Evolutionary conservation across 768 basidiomycete genomes (phyloP), one percentile per base, ranked within the genome.

Genomic region (Sporobolomyces roseus): DNA sequence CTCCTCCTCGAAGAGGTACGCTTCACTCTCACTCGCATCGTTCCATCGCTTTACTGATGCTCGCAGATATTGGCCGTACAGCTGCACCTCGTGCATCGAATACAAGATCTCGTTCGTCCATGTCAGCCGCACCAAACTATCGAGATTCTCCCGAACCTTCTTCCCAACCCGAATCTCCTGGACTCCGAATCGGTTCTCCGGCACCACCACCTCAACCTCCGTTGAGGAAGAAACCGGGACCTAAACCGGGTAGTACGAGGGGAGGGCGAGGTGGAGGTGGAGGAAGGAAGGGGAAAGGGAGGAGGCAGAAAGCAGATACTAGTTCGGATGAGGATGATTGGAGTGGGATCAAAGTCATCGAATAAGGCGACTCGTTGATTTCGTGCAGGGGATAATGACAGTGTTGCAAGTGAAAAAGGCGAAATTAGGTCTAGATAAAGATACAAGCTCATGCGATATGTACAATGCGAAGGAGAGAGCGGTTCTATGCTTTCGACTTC

Each of bases 271-370:
- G 30, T 17, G n/a, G 43, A 45, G 43, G 56, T 16, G 43, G 29
- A 23, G 29, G 56, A 7, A 41, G 58, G 7, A 33, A n/a, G 23
- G 27, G 25, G n/a, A n/a, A n/a, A 17, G 43, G 29, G 32, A 60
- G 49, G 58, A 60, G 33, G 58, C 48, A 27, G n/a, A 60, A 60
- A 25, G 29, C n/a, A 45, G 45, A 46, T 33, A 45, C 45, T 25
- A 60, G 58, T 23, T 32, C 45, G 4, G 58, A 60, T n/a, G 43
- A 46, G 30, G 58, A 60, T 29, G 58, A 60, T 48, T 60, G 58
- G 58, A 35, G 21, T 25, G 58, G 58, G 43, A 46, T 46, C 58
- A 60, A 48, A 17, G 58, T 60, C 58, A 60, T 60, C 58, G 58
- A 60, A 23, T 60, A 33, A 35, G 30, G 23, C 23, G 21, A 46